Conservation (phyloP, 2,329 filamentous ascomycete genomes). For the Phyllosticta citriasiana region DNA sequence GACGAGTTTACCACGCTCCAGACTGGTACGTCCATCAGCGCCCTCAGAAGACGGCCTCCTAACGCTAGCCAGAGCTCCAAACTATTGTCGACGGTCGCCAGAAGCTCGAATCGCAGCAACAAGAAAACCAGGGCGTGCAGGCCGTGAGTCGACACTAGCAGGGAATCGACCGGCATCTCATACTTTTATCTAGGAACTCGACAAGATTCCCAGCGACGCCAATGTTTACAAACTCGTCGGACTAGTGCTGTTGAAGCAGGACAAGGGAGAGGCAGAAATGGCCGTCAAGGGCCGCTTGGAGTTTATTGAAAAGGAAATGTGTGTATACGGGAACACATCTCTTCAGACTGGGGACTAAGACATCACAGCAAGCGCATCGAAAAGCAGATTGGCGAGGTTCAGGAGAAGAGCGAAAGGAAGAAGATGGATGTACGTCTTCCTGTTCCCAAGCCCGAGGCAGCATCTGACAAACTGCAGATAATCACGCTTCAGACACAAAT, state of each 20-base stretch:
- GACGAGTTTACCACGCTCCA: constrained; percentile 85
- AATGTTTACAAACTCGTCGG: constrained; percentile 95
- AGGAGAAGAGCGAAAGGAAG: constrained; percentile 55
- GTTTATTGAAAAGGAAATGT: constrained; percentile 94
- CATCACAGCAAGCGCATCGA: constrained; percentile 53
- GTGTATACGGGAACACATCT: constrained; percentile 24
- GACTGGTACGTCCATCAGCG: constrained; percentile 47
- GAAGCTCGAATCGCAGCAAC: constrained; percentile 85
- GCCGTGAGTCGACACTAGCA: constrained; percentile 42
- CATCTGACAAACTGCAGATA: neutral
- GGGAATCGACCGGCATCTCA: neutral
- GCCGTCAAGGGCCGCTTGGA: constrained; percentile 85
- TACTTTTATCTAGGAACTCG: constrained; percentile 59
- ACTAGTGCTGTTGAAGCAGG: constrained; percentile 88
- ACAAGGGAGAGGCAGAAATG: constrained; percentile 78
- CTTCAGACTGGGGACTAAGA: constrained; percentile 1
- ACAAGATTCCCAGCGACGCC: constrained; percentile 65
- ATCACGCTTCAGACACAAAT: constrained; percentile 8
- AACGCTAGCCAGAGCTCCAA: constrained; percentile 58
- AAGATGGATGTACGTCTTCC: constrained; percentile 50
- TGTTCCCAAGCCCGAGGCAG: neutral
- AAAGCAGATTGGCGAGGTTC: constrained; percentile 52
- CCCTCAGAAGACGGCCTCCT: neutral
- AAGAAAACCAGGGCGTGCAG: constrained; percentile 84
- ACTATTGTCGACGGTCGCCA: constrained; percentile 68